Base-by-base conservation (phyloP, 257 asterid species). In the Capsicum pubescens region DNA sequence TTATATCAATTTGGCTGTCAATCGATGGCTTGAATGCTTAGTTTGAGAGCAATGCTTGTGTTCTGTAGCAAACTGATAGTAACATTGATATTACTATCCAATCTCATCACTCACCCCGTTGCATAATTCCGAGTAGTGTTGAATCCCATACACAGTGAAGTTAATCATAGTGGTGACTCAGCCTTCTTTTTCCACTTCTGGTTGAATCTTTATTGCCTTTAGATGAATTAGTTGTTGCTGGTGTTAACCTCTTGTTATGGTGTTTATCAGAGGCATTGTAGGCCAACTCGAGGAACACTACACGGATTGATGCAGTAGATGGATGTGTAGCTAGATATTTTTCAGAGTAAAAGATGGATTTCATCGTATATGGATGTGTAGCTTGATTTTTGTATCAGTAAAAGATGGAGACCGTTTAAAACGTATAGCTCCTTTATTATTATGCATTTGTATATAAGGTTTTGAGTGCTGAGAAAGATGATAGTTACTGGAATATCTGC, bases 251-350 rank as follows among this genome's bases (percentile, higher is more conserved):
- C 14, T 39, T 58, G 0, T 79, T 89, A 26, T 86, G 83, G 50
- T 74, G 77, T 81, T 1, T 50, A 60, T 81, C 86, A 86, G 93
- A 67, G 39, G 61, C 82, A 54, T 85, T 48, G 61, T 86, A 84
- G 86, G 66, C 66, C 64, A 52, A 58, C 17, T 44, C 42, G 15
- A 3, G 61, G 63, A 26, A 8, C 8, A 54, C 81, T 13, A 12
- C 46, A 57, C 15, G 63, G 26, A 26, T 13, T 76, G 63, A 26
- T 76, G 64, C 81, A 76, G 81, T 76, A 76, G 14, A 74, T 74
- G 60, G 21, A 67, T 14, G 5, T 4, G 52, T 67, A 36, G 76
- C 76, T 68, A 13, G 21, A 76, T 52, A 8, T 52, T 76, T 26
- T 26, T 26, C 14, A 26, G 9, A 54, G 15, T 13, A 68, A 52